A percentile compares a stretch with the other conserved stretches of the same genome.
phyloP scores from a whole-genome alignment of 2,329 filamentous ascomycete species.

The Xylariaceae sp. region DNA sequence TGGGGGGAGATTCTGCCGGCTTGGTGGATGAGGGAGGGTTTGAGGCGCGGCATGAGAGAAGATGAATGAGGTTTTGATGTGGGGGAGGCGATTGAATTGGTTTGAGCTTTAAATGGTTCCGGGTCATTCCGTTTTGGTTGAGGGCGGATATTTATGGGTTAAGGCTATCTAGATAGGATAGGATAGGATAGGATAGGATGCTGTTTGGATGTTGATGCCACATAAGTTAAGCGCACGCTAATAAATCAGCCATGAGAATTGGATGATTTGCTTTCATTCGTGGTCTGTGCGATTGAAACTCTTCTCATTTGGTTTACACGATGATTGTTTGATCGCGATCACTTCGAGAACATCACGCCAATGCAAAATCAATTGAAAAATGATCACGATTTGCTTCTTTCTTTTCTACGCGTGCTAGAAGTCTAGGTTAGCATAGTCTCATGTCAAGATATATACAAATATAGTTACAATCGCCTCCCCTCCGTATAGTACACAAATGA shows the following conservation, averaged over 20 bases:
- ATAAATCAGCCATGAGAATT: background rate
- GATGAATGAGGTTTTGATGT: background rate
- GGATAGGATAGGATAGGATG: too few relatives aligned
- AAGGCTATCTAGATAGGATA: too few relatives aligned
- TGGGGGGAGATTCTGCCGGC: slow-evolving; percentile 50
- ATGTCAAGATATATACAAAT: slow-evolving; percentile 5
- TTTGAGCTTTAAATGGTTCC: too few relatives aligned
- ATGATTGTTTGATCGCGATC: background rate
- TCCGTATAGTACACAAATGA: background rate
- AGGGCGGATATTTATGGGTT: too few relatives aligned
- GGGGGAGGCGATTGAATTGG: background rate
- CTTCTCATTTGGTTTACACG: background rate
- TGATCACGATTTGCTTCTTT: background rate
- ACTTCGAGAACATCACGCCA: too few relatives aligned
- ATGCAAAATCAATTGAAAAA: too few relatives aligned
- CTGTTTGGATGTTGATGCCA: too few relatives aligned
- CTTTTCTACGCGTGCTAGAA: background rate
- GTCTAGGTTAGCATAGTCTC: background rate
- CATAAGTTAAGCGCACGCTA: too few relatives aligned
- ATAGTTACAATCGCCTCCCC: background rate
- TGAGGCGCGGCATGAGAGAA: slow-evolving; percentile 54
- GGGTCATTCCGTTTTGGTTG: too few relatives aligned
- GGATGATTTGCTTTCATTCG: background rate
- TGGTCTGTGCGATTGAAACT: slow-evolving; percentile 8
- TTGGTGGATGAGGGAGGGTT: slow-evolving; percentile 50